Evolutionary conservation across 345 rosid species (phyloP).

Genomic region (Citropsis articulata): DNA sequence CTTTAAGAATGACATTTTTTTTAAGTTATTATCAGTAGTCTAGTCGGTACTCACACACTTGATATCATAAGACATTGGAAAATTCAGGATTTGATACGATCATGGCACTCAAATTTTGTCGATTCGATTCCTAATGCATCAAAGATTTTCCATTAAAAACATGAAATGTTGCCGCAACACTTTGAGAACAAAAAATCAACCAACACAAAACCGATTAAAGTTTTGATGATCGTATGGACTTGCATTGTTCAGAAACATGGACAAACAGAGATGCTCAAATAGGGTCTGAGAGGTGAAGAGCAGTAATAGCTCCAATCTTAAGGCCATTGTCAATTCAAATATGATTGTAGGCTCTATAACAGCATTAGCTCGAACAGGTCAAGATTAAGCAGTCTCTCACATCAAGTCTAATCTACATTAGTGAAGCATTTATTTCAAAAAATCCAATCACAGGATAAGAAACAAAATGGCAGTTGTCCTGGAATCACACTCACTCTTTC

Average conservation of each 20-base stretch:
- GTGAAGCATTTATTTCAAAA: background rate
- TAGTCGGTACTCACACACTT: too few species aligned
- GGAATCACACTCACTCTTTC: slow-evolving; percentile 43
- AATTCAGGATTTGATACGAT: too few species aligned
- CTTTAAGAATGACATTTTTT: too few species aligned
- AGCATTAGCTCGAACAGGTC: too few species aligned
- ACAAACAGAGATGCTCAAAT: background rate
- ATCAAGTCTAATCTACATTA: background rate
- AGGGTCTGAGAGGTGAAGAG: background rate
- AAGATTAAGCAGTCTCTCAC: background rate
- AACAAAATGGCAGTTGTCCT: background rate
- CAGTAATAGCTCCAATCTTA: background rate
- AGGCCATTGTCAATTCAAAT: background rate
- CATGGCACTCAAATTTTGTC: too few species aligned
- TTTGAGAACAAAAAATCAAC: background rate
- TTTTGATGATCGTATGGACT: background rate
- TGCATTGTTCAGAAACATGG: background rate
- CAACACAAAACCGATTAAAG: background rate
- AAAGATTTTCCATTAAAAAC: too few species aligned
- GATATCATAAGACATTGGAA: too few species aligned
- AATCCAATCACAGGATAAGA: background rate
- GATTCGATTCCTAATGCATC: background rate
- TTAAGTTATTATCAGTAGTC: too few species aligned
- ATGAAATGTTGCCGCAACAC: too few species aligned
- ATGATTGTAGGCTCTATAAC: background rate